A percentile compares a stretch with the other conserved stretches of the same genome.
Conservation (phyloP, 371 early-diverging fungal species). For the Coemansia sp. region DNA sequence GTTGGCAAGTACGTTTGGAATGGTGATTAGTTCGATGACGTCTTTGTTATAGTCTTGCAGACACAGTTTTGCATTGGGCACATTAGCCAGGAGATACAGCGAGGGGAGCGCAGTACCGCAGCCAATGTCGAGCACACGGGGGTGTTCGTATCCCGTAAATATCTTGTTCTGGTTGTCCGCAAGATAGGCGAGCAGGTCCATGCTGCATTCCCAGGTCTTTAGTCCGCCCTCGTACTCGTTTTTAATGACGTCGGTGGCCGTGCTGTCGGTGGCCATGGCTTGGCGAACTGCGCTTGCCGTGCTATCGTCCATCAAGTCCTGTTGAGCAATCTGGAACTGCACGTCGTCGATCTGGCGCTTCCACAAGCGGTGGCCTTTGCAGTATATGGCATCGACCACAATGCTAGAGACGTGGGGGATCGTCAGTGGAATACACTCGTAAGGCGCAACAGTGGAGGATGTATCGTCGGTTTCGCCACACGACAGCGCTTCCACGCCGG, state of each 20-base stretch:
- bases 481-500: not conserved
- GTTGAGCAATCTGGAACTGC: constrained; percentile 76
- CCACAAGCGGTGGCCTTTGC: constrained; percentile 44
- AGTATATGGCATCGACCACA: constrained; percentile 43
- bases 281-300: constrained; percentile 29
- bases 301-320: constrained; percentile 61
- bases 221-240: constrained; percentile 93
- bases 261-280: constrained; percentile 16
- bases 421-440: constrained; percentile 24
- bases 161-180: constrained; percentile 49
- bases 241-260: constrained; percentile 66
- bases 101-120: constrained; percentile 90
- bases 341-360: constrained; percentile 79
- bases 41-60: constrained; percentile 91
- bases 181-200: constrained; percentile 77
- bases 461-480: not conserved
- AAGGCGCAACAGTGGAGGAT: constrained; percentile 8
- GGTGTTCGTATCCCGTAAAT: not conserved
- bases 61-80: constrained; percentile 61
- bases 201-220: constrained; percentile 94
- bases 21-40: constrained; percentile 80
- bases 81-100: constrained; percentile 63
- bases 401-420: constrained; percentile 33
- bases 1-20: constrained; percentile 87
- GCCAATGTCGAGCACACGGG: constrained; percentile 66